Evolutionary conservation across 2,329 filamentous ascomycete genomes (phyloP).

Genomic region (Colletotrichum endophyticum): DNA sequence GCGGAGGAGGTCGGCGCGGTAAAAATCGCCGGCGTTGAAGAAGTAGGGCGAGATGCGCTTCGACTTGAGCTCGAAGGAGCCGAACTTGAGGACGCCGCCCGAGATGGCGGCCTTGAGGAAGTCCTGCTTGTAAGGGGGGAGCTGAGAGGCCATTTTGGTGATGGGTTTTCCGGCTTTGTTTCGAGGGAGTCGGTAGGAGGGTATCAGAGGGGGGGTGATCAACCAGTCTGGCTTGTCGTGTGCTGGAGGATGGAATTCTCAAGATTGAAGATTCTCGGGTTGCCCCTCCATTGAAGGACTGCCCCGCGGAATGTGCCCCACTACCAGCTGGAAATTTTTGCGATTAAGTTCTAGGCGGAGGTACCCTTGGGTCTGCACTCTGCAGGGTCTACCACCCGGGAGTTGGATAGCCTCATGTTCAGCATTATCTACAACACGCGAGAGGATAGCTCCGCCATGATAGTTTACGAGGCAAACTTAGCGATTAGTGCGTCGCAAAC

Average conservation of each 20-base stretch:
- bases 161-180: neutral
- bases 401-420: neutral
- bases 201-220: neutral
- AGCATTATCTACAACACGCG: neutral
- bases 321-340: neutral
- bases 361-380: neutral
- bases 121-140: slow-evolving; percentile 71
- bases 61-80: slow-evolving; percentile 89
- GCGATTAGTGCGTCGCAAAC: neutral
- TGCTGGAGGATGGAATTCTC: slow-evolving; percentile 6
- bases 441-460: neutral
- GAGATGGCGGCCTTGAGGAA: slow-evolving; percentile 74
- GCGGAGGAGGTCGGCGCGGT: slow-evolving; percentile 77
- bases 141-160: slow-evolving; percentile 43
- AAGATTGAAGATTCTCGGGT: neutral
- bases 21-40: slow-evolving; percentile 94
- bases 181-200: neutral
- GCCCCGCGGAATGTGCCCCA: slow-evolving; percentile 17
- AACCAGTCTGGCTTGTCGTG: slow-evolving; percentile 9
- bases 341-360: neutral
- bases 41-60: slow-evolving; percentile 93
- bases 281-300: slow-evolving; percentile 15
- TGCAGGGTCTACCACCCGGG: neutral
- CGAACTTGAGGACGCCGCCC: slow-evolving; percentile 78
- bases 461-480: neutral